A percentile compares a stretch with the other conserved stretches of the same genome.
phyloP scores from a whole-genome alignment of 805 yeast species.

The Priceomyces medius region DNA sequence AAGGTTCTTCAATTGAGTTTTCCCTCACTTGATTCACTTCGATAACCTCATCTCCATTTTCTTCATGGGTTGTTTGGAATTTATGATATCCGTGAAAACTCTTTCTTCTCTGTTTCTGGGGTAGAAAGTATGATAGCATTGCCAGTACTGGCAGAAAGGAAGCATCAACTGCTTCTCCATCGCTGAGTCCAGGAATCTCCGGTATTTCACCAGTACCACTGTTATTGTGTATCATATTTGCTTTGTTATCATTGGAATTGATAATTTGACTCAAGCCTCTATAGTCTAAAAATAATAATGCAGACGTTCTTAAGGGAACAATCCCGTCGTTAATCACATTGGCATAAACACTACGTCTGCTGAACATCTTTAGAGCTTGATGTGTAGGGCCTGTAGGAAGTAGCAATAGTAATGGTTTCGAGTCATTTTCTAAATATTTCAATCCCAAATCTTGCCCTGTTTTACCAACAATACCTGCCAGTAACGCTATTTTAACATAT shows the following conservation, averaged over 20 bases:
- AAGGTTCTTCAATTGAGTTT: slow-evolving; percentile 16
- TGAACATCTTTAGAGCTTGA: slow-evolving; percentile 58
- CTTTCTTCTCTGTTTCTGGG: slow-evolving; percentile 33
- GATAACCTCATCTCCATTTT: slow-evolving; percentile 15
- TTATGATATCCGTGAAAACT: slow-evolving; percentile 12
- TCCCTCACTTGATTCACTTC: slow-evolving; percentile 7
- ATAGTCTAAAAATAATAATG: slow-evolving; percentile 84
- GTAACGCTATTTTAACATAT: slow-evolving; percentile 78
- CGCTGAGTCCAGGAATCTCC: slow-evolving; percentile 17
- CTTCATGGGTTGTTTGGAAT: slow-evolving; percentile 17
- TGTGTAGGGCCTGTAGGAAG: slow-evolving; percentile 78
- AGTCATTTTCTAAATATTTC: slow-evolving; percentile 39
- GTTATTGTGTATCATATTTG: slow-evolving; percentile 14
- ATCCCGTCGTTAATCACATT: slow-evolving; percentile 92
- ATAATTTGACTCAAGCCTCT: slow-evolving; percentile 45
- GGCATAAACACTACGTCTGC: slow-evolving; percentile 79
- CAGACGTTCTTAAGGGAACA: slow-evolving; percentile 89
- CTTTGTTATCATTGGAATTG: slow-evolving; percentile 13
- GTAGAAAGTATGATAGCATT: slow-evolving; percentile 39
- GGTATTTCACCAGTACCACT: slow-evolving; percentile 19
- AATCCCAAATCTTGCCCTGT: slow-evolving; percentile 91
- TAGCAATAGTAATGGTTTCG: slow-evolving; percentile 67
- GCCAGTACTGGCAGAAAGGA: slow-evolving; percentile 34
- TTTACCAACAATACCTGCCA: slow-evolving; percentile 85
- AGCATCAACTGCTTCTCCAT: slow-evolving; percentile 13